phyloP scores from a whole-genome alignment of 805 yeast genomes.

The Kluyveromyces siamensis region DNA sequence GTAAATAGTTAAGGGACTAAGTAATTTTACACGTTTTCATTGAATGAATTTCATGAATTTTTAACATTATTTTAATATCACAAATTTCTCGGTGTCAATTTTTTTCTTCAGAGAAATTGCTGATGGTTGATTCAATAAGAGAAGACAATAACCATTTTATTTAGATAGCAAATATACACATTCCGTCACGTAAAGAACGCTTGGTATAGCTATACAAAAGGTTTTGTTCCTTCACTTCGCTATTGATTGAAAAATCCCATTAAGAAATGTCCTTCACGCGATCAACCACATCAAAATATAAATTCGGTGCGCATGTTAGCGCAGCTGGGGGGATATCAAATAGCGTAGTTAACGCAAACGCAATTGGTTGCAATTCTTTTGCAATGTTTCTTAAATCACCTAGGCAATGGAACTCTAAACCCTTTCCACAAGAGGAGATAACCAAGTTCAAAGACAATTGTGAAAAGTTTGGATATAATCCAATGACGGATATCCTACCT shows the following conservation, averaged over 20 bases:
- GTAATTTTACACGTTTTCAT: neutral
- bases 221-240: too few relatives aligned
- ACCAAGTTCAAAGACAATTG: slow-evolving; percentile 57
- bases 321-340: slow-evolving; percentile 74
- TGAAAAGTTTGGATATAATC: slow-evolving; percentile 53
- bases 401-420: slow-evolving; percentile 84
- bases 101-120: too few relatives aligned
- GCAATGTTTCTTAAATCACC: slow-evolving; percentile 89
- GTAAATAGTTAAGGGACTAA: neutral
- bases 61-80: too few relatives aligned
- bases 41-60: neutral
- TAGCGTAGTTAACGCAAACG: slow-evolving; percentile 49
- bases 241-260: neutral
- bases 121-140: too few relatives aligned
- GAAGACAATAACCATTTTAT: too few relatives aligned
- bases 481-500: slow-evolving; percentile 74
- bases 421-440: slow-evolving; percentile 58
- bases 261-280: slow-evolving; percentile 32
- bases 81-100: too few relatives aligned
- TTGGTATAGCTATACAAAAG: too few relatives aligned
- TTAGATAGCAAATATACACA: too few relatives aligned
- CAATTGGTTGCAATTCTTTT: slow-evolving; percentile 61
- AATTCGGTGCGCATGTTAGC: slow-evolving; percentile 86
- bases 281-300: slow-evolving; percentile 37
- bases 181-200: too few relatives aligned